Base-by-base conservation (phyloP, 108 stramenopile species). In the Aurantiochytrium sp. region DNA sequence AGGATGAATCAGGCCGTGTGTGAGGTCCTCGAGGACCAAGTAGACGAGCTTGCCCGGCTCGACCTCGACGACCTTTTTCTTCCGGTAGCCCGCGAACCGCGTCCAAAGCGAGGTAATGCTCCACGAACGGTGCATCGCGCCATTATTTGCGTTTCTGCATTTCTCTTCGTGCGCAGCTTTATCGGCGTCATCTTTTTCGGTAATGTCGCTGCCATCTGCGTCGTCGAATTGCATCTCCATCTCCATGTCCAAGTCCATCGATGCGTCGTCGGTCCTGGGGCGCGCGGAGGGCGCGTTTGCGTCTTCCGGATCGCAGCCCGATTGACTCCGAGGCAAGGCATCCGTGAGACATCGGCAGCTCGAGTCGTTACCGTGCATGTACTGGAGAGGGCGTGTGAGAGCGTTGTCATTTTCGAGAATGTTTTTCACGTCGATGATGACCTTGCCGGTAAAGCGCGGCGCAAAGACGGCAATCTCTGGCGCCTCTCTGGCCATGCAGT, bases 1-100 rank as follows among this genome's bases (percentile, higher is more conserved):
- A 43, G 76, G 76, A 35, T 53, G 76, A 6, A 53, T 12, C 0
- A 83, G 28, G 19, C 76, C 76, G 23, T 83, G 76, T 3, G 76
- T 83, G 51, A 83, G 76, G 51, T 83, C 51, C 76, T 83, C 76
- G 23, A 83, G 45, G n/a, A 83, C 76, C 18, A 83, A 45, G 23
- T 83, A 83, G 49, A 83, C 76, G 76, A 83, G 51, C 28, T 83
- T 83, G 49, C 76, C 76, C 25, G 45, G 49, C 76, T 53, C 76
- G 25, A 83, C 76, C 76, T 83, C 76, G 76, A 83, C 76, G 25
- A 53, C 76, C 76, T 83, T 83, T 28, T 83, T 83, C 49, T 53
- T 83, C 16, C 76, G 76, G 23, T 83, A 53, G 19, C 51, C 76
- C 45, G 51, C 51, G 4, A 83, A 83, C 8, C 76, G 76, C 16